A percentile compares a stretch with the other conserved stretches of the same genome.
These are phyloP conservation scores for Cenchrus americanus DNA, from an alignment of 176 grass and related monocot species.

Conservation along the genomic window DNA sequence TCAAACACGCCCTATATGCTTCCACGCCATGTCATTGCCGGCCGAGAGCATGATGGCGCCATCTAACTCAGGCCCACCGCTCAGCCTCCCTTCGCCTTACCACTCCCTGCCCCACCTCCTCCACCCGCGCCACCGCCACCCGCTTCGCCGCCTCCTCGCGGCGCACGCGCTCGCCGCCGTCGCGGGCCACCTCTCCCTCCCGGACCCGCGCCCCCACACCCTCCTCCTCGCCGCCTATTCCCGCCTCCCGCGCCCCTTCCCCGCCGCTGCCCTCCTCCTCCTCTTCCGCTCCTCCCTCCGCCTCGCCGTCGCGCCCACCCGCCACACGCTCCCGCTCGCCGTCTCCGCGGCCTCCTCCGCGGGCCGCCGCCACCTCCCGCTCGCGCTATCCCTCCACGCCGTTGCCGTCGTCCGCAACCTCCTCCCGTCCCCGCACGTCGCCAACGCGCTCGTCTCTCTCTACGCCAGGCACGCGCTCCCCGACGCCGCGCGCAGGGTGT, in stretches of 20 bases:
- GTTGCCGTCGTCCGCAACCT: constrained; percentile 37
- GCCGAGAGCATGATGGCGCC: background rate
- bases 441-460: constrained; percentile 56
- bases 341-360: constrained; percentile 34
- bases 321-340: constrained; percentile 51
- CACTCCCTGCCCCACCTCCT: constrained; percentile 29
- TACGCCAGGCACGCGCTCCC: constrained; percentile 49
- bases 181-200: constrained; percentile 46
- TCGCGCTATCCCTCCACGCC: constrained; percentile 54
- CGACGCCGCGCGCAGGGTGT: constrained; percentile 42
- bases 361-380: constrained; percentile 34
- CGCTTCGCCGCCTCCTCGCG: constrained; percentile 34
- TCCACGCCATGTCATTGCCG: too few species aligned
- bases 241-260: constrained; percentile 19
- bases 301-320: constrained; percentile 30
- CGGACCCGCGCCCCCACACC: constrained; percentile 20
- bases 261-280: constrained; percentile 32
- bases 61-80: background rate
- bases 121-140: constrained; percentile 9
- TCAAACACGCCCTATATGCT: too few species aligned
- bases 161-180: constrained; percentile 41
- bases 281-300: constrained; percentile 61
- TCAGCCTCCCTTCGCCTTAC: constrained; percentile 31
- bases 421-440: constrained; percentile 45
- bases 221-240: constrained; percentile 51